Conservation (phyloP, 2,329 filamentous ascomycete species). For the Teratosphaeria epicoccoides region DNA sequence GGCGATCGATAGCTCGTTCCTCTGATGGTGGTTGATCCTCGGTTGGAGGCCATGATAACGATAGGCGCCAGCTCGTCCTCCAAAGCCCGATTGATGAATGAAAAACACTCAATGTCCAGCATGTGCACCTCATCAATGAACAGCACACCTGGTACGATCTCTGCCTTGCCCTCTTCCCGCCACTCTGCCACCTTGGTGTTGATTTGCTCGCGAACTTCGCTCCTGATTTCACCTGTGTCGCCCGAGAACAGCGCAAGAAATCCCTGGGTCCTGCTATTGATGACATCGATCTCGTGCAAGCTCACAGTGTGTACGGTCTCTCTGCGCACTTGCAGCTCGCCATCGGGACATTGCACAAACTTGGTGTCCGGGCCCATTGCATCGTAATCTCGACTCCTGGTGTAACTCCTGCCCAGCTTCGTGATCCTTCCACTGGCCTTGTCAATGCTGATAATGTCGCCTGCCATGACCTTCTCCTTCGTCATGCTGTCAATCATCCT, state of each 20-base stretch:
- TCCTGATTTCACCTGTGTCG: constrained; percentile 94
- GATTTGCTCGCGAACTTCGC: constrained; percentile 96
- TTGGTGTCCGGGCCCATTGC: constrained; percentile 98
- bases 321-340: constrained; percentile 92
- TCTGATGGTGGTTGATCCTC: constrained; percentile 80
- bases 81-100: constrained; percentile 92
- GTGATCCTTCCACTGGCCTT: constrained; percentile 98
- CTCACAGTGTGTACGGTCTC: constrained; percentile 96
- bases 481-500: constrained; percentile 99
- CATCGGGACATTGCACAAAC: constrained; percentile 94
- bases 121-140: constrained; percentile 99
- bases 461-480: constrained; percentile 97
- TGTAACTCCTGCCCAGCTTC: constrained; percentile 89
- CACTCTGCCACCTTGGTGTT: constrained; percentile 98
- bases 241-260: constrained; percentile 96
- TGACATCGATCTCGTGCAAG: constrained; percentile 96
- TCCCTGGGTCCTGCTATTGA: constrained; percentile 97
- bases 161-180: constrained; percentile 98
- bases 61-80: constrained; percentile 92
- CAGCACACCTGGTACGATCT: constrained; percentile 91
- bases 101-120: constrained; percentile 99
- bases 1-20: constrained; percentile 90
- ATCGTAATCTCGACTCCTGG: constrained; percentile 92
- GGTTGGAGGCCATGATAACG: constrained; percentile 98
- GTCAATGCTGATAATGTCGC: constrained; percentile 96